Percentiles rank a stretch among this genome's conserved stretches.
These are phyloP conservation scores for Petunia secreta DNA, from an alignment of 257 asterid genomes.

Conservation along the genomic window DNA sequence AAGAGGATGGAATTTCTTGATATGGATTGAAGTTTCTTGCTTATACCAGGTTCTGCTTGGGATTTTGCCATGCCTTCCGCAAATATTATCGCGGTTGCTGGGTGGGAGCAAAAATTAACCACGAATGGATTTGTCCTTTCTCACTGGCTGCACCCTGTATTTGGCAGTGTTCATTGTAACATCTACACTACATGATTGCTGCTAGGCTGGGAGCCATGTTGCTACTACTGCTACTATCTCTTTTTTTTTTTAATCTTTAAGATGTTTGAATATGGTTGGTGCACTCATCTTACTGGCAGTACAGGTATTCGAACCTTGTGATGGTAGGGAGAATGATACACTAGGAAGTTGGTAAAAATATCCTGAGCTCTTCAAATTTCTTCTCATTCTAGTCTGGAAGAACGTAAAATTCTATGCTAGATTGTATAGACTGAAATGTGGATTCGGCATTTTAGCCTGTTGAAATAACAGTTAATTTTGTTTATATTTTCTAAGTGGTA, in stretches of 20 bases:
- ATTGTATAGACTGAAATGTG: constrained; percentile 14
- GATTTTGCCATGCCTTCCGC: constrained; percentile 34
- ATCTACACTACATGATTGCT: constrained; percentile 25
- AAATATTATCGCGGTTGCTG: constrained; percentile 45
- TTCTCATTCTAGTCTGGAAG: constrained; percentile 26
- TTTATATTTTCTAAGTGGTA: not conserved
- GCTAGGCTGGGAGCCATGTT: constrained; percentile 17
- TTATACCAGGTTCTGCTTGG: constrained; percentile 27
- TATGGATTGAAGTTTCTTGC: constrained; percentile 60
- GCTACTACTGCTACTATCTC: constrained; percentile 28
- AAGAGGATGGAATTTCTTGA: constrained; percentile 97
- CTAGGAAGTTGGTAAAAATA: constrained; percentile 10
- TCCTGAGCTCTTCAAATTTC: constrained; percentile 24
- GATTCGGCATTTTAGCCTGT: constrained; percentile 13
- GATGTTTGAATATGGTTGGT: constrained; percentile 24
- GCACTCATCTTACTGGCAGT: constrained; percentile 10
- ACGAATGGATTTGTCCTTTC: constrained; percentile 25
- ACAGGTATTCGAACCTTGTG: not conserved
- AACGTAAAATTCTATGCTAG: not conserved
- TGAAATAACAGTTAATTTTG: not conserved
- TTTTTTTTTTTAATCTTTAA: constrained; percentile 23
- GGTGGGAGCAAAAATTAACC: constrained; percentile 18
- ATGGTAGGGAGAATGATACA: constrained; percentile 26
- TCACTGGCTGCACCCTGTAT: constrained; percentile 7
- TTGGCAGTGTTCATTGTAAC: constrained; percentile 32